Base-by-base conservation (phyloP, 192 early-diverging fungal species). In the Backusella tuberculispora region DNA sequence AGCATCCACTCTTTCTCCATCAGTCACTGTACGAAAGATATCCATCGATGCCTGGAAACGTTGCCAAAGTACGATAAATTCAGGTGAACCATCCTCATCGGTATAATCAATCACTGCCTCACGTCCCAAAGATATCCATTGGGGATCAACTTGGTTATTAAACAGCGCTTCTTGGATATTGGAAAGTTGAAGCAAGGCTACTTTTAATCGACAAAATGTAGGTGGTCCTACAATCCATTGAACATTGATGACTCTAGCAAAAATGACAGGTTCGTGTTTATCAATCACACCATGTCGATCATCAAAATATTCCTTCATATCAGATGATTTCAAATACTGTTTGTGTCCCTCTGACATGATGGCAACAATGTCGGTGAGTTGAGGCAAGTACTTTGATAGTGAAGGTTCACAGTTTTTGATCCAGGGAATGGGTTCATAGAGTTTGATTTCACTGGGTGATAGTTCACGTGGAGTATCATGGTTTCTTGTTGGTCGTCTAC, bases 141-240 rank as follows among this genome's bases (percentile, higher is more conserved):
- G 53, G n/a, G 75, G 71, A 14, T 75, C 77, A 12, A 63, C 53
- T 41, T 38, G 41, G 50, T 87, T 83, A 24, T 76, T 63, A 34
- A 34, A 34, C 1, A 88, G 74, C 24, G 85, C 77, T 10, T 85
- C 84, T 6, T 85, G 83, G 21, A 88, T 74, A 19, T 85, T 84
- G 26, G 80, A 82, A 21, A 81, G 63, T 26, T 81, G 84, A 14
- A 83, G 76, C 41, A 88, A 63, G 56, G 84, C 73, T 15, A 91
- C 67, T 66, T 85, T 88, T 12, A 88, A 73, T 0, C 81, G 82
- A 74, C 92, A 94, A 76, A 83, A 91, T 0, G 89, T 85, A 4
- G 91, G 92, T 8, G 91, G 92, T 0, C 92, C 92, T 9, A 92
- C 90, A 7, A 82, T 78, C 80, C 90, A 94, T 26, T 80, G 79